Conservation (phyloP, 2,329 filamentous ascomycete genomes). For the Cladorrhinum sp. region DNA sequence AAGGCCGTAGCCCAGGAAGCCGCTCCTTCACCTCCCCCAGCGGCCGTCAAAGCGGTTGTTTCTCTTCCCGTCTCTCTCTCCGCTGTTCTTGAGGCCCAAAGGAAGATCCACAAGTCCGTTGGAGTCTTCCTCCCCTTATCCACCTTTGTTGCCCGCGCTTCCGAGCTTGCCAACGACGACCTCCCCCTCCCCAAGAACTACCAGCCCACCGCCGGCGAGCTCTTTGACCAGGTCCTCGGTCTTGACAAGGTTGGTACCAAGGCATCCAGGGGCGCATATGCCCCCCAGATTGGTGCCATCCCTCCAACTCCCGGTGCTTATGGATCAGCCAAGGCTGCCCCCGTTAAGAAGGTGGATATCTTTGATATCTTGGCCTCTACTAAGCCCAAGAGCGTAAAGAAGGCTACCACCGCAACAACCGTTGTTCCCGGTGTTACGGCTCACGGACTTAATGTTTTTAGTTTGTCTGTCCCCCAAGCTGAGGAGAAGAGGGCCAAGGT, state of each 20-base stretch:
- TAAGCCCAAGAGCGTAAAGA: slow-evolving; percentile 14
- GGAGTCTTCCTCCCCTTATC: slow-evolving; percentile 80
- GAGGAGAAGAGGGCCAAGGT: slow-evolving; percentile 79
- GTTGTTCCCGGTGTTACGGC: slow-evolving; percentile 45
- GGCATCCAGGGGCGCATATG: slow-evolving; percentile 60
- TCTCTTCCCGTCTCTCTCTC: slow-evolving; percentile 74
- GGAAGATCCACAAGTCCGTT: slow-evolving; percentile 71
- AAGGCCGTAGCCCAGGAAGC: slow-evolving; percentile 36
- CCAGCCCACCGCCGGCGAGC: slow-evolving; percentile 70
- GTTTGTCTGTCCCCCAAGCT: slow-evolving; percentile 70
- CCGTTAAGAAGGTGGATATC: slow-evolving; percentile 64
- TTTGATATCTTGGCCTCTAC: slow-evolving; percentile 69
- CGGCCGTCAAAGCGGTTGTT: slow-evolving; percentile 54
- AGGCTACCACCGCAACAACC: slow-evolving; percentile 22
- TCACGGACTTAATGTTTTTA: slow-evolving; percentile 72
- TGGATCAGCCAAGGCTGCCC: slow-evolving; percentile 32
- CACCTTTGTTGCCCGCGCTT: slow-evolving; percentile 81
- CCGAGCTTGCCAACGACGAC: slow-evolving; percentile 82
- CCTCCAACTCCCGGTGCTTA: slow-evolving; percentile 33
- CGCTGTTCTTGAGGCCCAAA: slow-evolving; percentile 76
- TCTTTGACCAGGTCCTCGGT: slow-evolving; percentile 87
- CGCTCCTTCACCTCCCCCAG: slow-evolving; percentile 39
- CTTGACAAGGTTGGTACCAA: slow-evolving; percentile 47
- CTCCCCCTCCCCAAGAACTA: slow-evolving; percentile 66
- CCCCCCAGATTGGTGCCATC: slow-evolving; percentile 67